Evolutionary conservation across 31 red algal species (phyloP).

Genomic region (Porphyra umbilicalis): DNA sequence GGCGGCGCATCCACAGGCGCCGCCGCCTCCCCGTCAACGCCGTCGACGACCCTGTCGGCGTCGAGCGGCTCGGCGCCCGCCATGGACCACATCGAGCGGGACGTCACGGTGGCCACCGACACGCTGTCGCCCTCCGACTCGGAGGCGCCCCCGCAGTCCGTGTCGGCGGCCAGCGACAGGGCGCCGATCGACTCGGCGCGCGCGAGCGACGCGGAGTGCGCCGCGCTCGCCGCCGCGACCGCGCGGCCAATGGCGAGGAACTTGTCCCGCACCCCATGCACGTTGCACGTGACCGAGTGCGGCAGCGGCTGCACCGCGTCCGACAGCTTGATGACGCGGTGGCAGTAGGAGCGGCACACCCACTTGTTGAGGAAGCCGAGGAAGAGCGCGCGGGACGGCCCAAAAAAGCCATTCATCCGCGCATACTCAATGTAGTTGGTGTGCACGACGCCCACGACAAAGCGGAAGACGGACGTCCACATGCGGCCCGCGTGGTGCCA

Average conservation of each 20-base stretch:
- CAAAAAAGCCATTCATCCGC: constrained; percentile 46
- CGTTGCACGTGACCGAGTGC: constrained; percentile 62
- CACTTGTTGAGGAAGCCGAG: constrained; percentile 61
- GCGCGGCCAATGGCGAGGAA: constrained; percentile 47
- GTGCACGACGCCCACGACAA: constrained; percentile 64
- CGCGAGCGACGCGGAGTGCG: background rate
- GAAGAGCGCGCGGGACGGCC: constrained; percentile 28
- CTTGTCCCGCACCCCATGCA: constrained; percentile 76
- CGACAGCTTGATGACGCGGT: constrained; percentile 77
- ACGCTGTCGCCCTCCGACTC: background rate
- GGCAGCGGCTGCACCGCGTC: constrained; percentile 70
- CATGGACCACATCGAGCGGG: background rate
- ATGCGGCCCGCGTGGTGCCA: constrained; percentile 60
- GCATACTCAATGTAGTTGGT: constrained; percentile 80
- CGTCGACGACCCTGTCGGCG: too few species aligned
- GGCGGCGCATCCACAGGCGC: background rate
- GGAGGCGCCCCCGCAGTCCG: background rate
- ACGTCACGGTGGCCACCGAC: background rate
- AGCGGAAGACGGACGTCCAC: constrained; percentile 68
- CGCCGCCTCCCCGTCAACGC: too few species aligned
- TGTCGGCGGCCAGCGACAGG: background rate
- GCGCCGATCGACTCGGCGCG: background rate
- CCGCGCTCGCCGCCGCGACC: constrained; percentile 4
- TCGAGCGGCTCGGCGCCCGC: background rate
- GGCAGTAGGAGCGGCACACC: constrained; percentile 63